A percentile compares a stretch with the other conserved stretches of the same genome.
Conservation (phyloP, 306 rosid genomes). For the Fragaria iinumae region DNA sequence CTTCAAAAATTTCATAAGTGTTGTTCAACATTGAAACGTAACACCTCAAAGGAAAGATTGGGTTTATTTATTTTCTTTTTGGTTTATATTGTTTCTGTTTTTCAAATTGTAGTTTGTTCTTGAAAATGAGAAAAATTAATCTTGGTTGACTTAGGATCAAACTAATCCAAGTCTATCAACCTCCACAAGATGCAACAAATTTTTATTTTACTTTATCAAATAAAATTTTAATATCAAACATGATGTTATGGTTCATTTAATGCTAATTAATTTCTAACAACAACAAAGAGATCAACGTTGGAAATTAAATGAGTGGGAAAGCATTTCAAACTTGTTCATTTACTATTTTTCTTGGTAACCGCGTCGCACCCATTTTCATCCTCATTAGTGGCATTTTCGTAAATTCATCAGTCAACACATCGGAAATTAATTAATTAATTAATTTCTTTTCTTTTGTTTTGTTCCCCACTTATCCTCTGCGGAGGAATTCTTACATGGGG, state of each 20-base stretch:
- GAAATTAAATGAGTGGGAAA: slow-evolving; percentile 39
- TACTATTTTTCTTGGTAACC: slow-evolving; percentile 11
- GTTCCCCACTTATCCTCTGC: slow-evolving; percentile 54
- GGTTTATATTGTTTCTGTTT: too few relatives aligned
- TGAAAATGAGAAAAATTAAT: not conserved
- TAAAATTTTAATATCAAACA: not conserved
- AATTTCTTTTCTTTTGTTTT: not conserved
- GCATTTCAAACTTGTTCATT: slow-evolving; percentile 42
- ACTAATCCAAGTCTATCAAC: not conserved
- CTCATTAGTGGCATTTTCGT: slow-evolving; percentile 28
- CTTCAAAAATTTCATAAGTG: too few relatives aligned
- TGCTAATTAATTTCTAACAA: slow-evolving; percentile 16
- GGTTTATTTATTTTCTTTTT: too few relatives aligned
- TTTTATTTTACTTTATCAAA: not conserved
- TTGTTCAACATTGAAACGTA: too few relatives aligned
- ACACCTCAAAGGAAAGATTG: too few relatives aligned
- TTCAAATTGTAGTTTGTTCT: too few relatives aligned
- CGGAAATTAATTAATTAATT: too few relatives aligned
- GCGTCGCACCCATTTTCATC: slow-evolving; percentile 28
- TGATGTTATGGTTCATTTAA: slow-evolving; percentile 2
- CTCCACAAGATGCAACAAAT: not conserved
- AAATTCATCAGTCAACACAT: slow-evolving; percentile 28
- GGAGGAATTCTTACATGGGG: too few relatives aligned
- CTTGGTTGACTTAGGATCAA: not conserved
- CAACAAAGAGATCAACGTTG: not conserved